phyloP scores from a whole-genome alignment of 2,329 filamentous ascomycete genomes.

The Ambrosiella xylebori region DNA sequence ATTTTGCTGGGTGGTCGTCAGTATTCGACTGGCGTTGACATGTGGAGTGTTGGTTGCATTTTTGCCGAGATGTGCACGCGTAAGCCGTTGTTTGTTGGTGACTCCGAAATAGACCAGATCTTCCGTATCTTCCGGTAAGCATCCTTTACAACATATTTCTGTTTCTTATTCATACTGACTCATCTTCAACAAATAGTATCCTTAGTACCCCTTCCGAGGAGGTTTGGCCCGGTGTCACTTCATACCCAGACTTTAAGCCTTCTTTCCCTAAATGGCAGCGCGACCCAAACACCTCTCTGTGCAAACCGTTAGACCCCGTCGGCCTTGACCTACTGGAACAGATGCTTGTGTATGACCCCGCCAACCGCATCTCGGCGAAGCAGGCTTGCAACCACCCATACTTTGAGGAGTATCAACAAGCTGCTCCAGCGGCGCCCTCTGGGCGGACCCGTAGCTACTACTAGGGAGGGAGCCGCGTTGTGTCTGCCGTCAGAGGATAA shows the following conservation, averaged over 20 bases:
- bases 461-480: not conserved
- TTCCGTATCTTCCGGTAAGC: conserved; percentile 46
- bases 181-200: conserved; percentile 20
- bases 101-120: conserved; percentile 44
- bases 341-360: conserved; percentile 76
- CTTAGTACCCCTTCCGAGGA: conserved; percentile 71
- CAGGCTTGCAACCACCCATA: conserved; percentile 72
- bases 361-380: conserved; percentile 75
- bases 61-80: conserved; percentile 94
- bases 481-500: not conserved
- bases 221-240: conserved; percentile 81
- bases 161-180: not conserved
- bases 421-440: not conserved
- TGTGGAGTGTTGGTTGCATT: conserved; percentile 91
- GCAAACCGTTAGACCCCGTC: conserved; percentile 53
- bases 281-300: conserved; percentile 46
- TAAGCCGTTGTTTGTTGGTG: conserved; percentile 81
- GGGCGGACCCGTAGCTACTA: conserved; percentile 2
- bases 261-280: conserved; percentile 85
- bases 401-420: conserved; percentile 32
- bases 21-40: conserved; percentile 86
- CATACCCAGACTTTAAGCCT: conserved; percentile 82
- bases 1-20: conserved; percentile 80
- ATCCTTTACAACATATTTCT: not conserved
- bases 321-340: conserved; percentile 50